Percentiles rank a stretch among this genome's conserved stretches.
These are phyloP conservation scores for Botryosphaeria dothidea DNA, from an alignment of 2,329 filamentous ascomycete genomes.

Conservation along the genomic window DNA sequence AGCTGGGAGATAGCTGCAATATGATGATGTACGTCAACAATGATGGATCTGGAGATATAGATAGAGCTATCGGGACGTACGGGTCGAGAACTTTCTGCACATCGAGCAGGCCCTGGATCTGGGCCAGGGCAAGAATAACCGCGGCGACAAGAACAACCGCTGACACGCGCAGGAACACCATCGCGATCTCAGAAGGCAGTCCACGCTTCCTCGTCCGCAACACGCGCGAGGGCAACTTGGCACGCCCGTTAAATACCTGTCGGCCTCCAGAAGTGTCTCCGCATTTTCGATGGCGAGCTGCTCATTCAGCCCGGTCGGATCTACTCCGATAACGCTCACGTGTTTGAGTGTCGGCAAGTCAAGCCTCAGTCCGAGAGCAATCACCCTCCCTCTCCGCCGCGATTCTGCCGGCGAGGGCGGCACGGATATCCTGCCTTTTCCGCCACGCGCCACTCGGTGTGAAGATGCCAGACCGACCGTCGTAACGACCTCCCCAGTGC, in stretches of 20 bases:
- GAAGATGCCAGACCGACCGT: not conserved
- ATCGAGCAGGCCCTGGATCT: slow-evolving; percentile 5
- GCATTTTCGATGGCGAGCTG: not conserved
- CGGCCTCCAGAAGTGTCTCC: not conserved
- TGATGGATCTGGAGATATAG: no score
- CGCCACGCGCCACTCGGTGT: not conserved
- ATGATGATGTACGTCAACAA: no score
- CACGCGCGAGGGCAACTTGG: not conserved
- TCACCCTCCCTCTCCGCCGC: slow-evolving; percentile 5
- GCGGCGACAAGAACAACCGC: slow-evolving; percentile 8
- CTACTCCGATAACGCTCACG: slow-evolving; percentile 10
- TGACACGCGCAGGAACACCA: slow-evolving; percentile 13
- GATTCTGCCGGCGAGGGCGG: not conserved
- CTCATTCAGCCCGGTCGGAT: slow-evolving; percentile 5
- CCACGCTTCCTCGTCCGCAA: not conserved
- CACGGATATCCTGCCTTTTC: slow-evolving; percentile 1
- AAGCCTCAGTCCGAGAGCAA: slow-evolving; percentile 2
- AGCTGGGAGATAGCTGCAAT: slow-evolving; percentile 3
- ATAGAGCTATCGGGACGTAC: not conserved
- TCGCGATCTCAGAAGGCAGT: not conserved
- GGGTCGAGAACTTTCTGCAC: slow-evolving; percentile 17
- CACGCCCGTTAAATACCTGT: slow-evolving; percentile 3
- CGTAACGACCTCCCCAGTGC: not conserved
- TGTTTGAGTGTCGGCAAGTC: slow-evolving; percentile 5
- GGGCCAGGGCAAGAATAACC: slow-evolving; percentile 15